Base-by-base conservation (phyloP, 352 stramenopile genomes). In the Pythium utonaiense region DNA sequence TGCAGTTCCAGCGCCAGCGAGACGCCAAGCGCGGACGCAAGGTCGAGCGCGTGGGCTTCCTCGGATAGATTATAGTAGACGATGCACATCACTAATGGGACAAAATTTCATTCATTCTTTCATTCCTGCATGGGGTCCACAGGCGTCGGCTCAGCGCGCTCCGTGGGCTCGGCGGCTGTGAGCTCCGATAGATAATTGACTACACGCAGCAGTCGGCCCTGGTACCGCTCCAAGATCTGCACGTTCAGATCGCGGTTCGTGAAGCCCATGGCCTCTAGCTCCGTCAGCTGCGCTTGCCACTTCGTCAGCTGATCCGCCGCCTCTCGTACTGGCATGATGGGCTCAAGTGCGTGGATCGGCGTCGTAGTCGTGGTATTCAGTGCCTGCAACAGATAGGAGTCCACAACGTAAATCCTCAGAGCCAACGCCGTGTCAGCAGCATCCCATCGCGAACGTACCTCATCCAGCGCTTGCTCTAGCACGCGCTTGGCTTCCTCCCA, bases 171-270 rank as follows among this genome's bases (percentile, higher is more conserved):
- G 21, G 44, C 31, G 10, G 48, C 27, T 10, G 30, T 60, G 63
- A 90, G 69, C 62, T 93, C 84, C 9, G 84, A 91, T 49, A 95
- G 61, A 50, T 79, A 89, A 44, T 93, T 94, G 28, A 95, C 83
- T 3, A 93, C 84, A n/a, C 84, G 79, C 27, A 93, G 61, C 53
- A 95, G 57, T 1, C 86, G 79, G 13, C 84, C 84, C 58, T 93
- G 84, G 61, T 95, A 94, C 33, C 79, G 79, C 52, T 93, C 84
- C 6, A 94, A 73, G 41, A 92, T 65, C 36, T 83, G 59, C 14
- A 93, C 67, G 58, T 91, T 94, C 21, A 86, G 62, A 7, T 71
- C 52, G 30, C 66, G 69, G 62, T 93, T 74, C 19, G 70, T 75
- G 57, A 95, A 95, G 3, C 84, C 84, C 79, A 93, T 91, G 14